Base-by-base conservation (phyloP, 2,329 filamentous ascomycete species). In the Trichophyton equinum region DNA sequence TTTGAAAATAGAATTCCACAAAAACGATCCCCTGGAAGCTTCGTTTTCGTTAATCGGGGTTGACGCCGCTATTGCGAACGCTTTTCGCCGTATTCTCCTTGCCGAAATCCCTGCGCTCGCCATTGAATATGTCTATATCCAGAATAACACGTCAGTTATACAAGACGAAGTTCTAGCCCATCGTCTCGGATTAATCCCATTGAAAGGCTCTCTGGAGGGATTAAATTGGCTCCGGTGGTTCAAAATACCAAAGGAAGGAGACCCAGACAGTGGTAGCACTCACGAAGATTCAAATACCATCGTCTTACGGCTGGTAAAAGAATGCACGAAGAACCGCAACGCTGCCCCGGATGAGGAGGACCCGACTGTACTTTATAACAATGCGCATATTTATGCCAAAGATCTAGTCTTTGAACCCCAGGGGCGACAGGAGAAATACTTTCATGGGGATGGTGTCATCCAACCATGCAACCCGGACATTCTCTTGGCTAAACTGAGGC, bases 141-240 rank as follows among this genome's bases (percentile, higher is more conserved):
- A 89, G 72, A 95, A 96, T 79, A 99, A 99, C 79, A 97, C 92
- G 58, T 96, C 90, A 4, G 91, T 99, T 40, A 94, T 99, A 69
- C 92, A 97, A 74, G 94, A 99, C 72, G 94, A 99, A 78, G 92
- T 99, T 3, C 85, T 99, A 58, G 87, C 91, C 15, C 89, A 94
- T 73, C 83, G 94, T 51, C 80, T 99, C 36, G 94, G 94, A 62
- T 83, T 99, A 53, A 87, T 99, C 60, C 94, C 95, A 18, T 86
- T 99, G 67, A 87, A 86, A 65, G 94, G 89, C 66, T 83, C 85
- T 63, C 83, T 85, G 65, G 81, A 88, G 60, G 91, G 89, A 58
- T 79, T 99, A 60, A 83, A 87, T 67, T 91, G 85, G 78, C 80
- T 97, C 77, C 85, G 85, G 72, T 95, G 88, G 85, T 91, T 84